Base-by-base conservation (phyloP, 2,329 filamentous ascomycete species). In the Trichoderma sp. region DNA sequence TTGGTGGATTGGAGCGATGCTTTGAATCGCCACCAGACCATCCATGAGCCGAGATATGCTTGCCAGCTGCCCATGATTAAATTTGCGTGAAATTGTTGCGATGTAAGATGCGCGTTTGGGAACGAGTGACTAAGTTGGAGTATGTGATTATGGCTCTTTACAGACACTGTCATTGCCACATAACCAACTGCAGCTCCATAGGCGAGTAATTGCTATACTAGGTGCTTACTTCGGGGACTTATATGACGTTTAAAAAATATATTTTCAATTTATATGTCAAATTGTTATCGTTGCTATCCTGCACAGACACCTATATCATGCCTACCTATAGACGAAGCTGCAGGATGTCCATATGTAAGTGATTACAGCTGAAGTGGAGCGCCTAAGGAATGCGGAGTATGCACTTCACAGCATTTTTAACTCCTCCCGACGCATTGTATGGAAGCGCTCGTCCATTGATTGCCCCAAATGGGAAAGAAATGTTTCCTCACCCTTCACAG, bases 21-120 rank as follows among this genome's bases (percentile, higher is more conserved):
- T 66, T 77, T 77, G 68, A 66, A 71, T 37, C 64, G 68, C 69
- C 72, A 74, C 76, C 75, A 77, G 52, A 75, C 58, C 59, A 70
- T 55, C 75, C 76, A 78, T 5, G 73, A 72, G 34, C 75, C 32
- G 37, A 78, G 39, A 60, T 75, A 73, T 59, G 73, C 72, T 66
- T 73, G 73, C 71, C 77, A 64, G 64, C 73, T 74, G 28, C 56
- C 49, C 64, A 59, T 55, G 37, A 8, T 34, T 10, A 5, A 4
- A 21, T 30, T 34, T 34, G 28, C 60, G 58, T 14, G 66, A n/a
- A 43, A 28, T 13, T 16, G 4, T 13, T 39, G 32, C 4, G 6
- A 16, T n/a, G 21, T 11, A n/a, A 43, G 30, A 39, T 59, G n/a
- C 39, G 26, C 1, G 30, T 1, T 49, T 49, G 21, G 46, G 14